Conservation (phyloP, 495 filamentous ascomycete genomes). For the Sordaria brevicollis region DNA sequence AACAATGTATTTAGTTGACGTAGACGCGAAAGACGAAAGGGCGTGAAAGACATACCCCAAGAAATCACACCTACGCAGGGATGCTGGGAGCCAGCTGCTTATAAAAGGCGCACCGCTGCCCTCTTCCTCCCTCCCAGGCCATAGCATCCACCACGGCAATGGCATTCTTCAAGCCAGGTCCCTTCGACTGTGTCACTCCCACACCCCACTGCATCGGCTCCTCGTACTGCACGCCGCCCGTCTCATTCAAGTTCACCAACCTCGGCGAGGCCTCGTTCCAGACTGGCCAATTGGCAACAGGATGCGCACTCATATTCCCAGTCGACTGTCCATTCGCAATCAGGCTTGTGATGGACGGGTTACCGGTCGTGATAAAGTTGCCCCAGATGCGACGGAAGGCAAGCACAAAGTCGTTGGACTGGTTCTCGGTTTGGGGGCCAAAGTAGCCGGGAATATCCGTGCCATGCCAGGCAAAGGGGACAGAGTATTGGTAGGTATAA, state of each 20-base stretch:
- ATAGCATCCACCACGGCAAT: slow-evolving; percentile 39
- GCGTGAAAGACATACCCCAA: neutral
- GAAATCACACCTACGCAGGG: slow-evolving; percentile 18
- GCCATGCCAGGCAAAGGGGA: slow-evolving; percentile 47
- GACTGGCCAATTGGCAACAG: slow-evolving; percentile 22
- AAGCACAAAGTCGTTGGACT: slow-evolving; percentile 15
- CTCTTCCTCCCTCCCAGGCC: slow-evolving; percentile 49
- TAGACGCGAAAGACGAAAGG: neutral
- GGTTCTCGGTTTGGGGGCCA: slow-evolving; percentile 20
- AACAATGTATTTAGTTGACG: neutral
- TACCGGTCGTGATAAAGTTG: slow-evolving; percentile 44
- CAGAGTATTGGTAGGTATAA: slow-evolving; percentile 55
- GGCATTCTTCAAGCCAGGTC: slow-evolving; percentile 35
- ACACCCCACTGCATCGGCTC: slow-evolving; percentile 15
- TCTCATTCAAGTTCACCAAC: slow-evolving; percentile 45
- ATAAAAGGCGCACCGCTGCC: slow-evolving; percentile 47
- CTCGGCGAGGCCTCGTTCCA: slow-evolving; percentile 26
- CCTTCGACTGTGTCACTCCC: slow-evolving; percentile 20
- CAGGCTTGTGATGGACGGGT: slow-evolving; percentile 39
- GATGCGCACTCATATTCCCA: slow-evolving; percentile 14
- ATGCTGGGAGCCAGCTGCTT: slow-evolving; percentile 30
- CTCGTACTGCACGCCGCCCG: slow-evolving; percentile 32
- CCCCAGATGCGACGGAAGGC: slow-evolving; percentile 37
- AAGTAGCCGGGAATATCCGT: slow-evolving; percentile 45
- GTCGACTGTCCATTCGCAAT: slow-evolving; percentile 30